Evolutionary conservation across 257 asterid species (phyloP).

Genomic region (Linderniella brevidens): DNA sequence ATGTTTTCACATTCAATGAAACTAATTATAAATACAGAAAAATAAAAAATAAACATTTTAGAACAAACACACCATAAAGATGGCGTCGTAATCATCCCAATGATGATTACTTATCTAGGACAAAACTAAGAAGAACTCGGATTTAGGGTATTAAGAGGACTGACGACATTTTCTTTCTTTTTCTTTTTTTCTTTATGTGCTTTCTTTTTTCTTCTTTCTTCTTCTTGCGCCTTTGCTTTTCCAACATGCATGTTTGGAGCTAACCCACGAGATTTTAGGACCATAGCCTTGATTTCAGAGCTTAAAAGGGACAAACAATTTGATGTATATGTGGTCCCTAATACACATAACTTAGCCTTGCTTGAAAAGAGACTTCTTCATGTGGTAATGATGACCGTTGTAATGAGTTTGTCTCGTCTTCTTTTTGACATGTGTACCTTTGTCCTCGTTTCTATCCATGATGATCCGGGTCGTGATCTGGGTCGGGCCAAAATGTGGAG

Average conservation of each 20-base stretch:
- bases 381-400: conserved; percentile 4
- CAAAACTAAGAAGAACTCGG: too few relatives aligned
- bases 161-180: conserved; percentile 10
- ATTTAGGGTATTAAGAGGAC: too few relatives aligned
- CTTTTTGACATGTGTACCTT: too few relatives aligned
- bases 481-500: conserved; percentile 82
- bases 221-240: conserved; percentile 26
- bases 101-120: too few relatives aligned
- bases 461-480: conserved; percentile 77
- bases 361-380: conserved; percentile 13
- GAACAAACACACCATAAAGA: too few relatives aligned
- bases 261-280: conserved; percentile 10
- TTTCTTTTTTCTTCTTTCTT: conserved; percentile 10
- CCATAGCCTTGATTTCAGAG: conserved; percentile 15
- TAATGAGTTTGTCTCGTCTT: too few relatives aligned
- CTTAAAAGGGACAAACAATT: conserved; percentile 10
- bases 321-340: conserved; percentile 17
- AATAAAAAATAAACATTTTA: too few relatives aligned
- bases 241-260: conserved; percentile 42
- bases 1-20: too few relatives aligned
- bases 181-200: conserved; percentile 10
- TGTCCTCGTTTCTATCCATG: conserved; percentile 32
- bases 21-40: too few relatives aligned
- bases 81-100: too few relatives aligned
- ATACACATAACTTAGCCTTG: conserved; percentile 9